These are phyloP conservation scores for Alternaria incomplexa DNA, from an alignment of 2,329 filamentous ascomycete species.

Conservation along the genomic window DNA sequence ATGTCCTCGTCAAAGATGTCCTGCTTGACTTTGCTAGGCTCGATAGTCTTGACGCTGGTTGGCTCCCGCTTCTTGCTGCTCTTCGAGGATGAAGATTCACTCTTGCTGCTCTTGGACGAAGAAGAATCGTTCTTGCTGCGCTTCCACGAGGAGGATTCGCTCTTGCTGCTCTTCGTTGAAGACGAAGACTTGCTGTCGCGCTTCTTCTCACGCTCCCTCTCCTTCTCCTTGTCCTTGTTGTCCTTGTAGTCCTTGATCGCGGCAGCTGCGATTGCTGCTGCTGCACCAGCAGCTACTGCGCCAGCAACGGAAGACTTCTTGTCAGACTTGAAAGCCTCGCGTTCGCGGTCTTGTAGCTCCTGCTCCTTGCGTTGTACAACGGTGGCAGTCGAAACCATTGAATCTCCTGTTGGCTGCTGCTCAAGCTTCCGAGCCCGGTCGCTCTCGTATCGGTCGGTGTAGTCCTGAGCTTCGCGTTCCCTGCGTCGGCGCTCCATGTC, in stretches of 20 bases:
- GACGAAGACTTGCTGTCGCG: conserved; percentile 16
- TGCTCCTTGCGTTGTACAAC: conserved; percentile 43
- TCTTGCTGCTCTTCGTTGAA: conserved; percentile 15
- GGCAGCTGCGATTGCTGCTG: conserved; percentile 38
- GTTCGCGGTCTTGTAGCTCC: conserved; percentile 44
- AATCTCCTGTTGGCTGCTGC: conserved; percentile 38
- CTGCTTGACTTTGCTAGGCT: conserved; percentile 41
- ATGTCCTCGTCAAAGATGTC: conserved; percentile 54
- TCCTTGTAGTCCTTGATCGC: conserved; percentile 39
- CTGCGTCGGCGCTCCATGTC: conserved; percentile 33
- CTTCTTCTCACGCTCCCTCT: conserved; percentile 15
- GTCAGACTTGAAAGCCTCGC: conserved; percentile 39
- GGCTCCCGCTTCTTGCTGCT: conserved; percentile 33
- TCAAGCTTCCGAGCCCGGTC: conserved; percentile 34
- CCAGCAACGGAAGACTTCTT: conserved; percentile 49
- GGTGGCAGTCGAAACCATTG: conserved; percentile 38
- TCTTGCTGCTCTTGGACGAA: background rate
- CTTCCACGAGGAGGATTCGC: conserved; percentile 11
- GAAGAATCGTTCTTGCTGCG: conserved; percentile 28
- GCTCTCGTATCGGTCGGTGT: conserved; percentile 28
- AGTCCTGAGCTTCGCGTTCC: conserved; percentile 33
- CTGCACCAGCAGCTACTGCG: conserved; percentile 42
- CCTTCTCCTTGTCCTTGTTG: conserved; percentile 23
- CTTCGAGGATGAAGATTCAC: conserved; percentile 1
- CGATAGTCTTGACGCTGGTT: conserved; percentile 43